Evolutionary conservation across 2,329 filamentous ascomycete species (phyloP).

Genomic region (Chaetomiaceae sp.): DNA sequence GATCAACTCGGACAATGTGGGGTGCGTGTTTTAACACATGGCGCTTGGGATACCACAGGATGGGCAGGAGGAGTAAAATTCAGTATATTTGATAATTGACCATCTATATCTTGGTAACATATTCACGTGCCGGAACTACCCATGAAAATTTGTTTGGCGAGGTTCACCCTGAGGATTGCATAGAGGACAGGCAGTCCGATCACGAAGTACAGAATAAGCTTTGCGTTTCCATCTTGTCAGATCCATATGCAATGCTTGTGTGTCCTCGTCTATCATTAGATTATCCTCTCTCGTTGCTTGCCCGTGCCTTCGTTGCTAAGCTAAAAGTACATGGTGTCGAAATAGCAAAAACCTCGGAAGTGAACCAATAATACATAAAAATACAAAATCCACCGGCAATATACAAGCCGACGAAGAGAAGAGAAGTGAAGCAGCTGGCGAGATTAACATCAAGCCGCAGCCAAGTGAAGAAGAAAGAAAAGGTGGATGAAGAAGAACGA

Average conservation of each 20-base stretch:
- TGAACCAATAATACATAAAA: background rate
- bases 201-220: too few relatives aligned
- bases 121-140: too few relatives aligned
- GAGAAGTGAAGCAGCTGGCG: background rate
- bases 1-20: conserved; percentile 21
- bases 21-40: conserved; percentile 25
- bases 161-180: too few relatives aligned
- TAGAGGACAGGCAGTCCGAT: too few relatives aligned
- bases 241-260: too few relatives aligned
- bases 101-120: background rate
- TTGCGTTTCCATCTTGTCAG: too few relatives aligned
- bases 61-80: conserved; percentile 1
- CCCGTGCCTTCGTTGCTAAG: background rate
- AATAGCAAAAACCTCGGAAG: background rate
- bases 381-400: too few relatives aligned
- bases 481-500: conserved; percentile 3
- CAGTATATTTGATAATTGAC: background rate
- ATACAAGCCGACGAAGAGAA: background rate
- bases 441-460: too few relatives aligned
- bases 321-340: background rate
- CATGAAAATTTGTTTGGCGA: too few relatives aligned
- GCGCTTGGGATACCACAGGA: conserved; percentile 11
- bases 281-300: background rate
- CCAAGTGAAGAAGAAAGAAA: conserved; percentile 6
- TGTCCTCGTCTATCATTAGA: conserved; percentile 6